These are phyloP conservation scores for Pichia ethanolica DNA, from an alignment of 805 yeast genomes.

Conservation along the genomic window DNA sequence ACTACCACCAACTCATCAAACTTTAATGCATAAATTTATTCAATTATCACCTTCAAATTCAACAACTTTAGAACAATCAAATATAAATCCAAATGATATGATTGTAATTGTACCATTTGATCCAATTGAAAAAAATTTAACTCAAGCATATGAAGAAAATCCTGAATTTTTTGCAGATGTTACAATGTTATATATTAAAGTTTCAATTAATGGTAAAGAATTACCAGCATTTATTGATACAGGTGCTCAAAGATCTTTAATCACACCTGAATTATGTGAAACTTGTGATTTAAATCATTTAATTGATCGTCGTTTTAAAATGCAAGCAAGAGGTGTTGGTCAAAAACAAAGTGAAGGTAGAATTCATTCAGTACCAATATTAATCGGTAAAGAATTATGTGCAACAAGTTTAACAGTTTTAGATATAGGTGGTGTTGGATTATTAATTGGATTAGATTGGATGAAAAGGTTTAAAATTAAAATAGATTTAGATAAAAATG, in stretches of 20 bases:
- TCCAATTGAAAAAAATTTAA: slow-evolving; percentile 33
- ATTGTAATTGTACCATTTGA: slow-evolving; percentile 6
- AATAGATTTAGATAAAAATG: slow-evolving; percentile 63
- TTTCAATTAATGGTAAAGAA: slow-evolving; percentile 70
- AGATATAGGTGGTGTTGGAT: slow-evolving; percentile 57
- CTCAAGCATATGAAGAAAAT: slow-evolving; percentile 73
- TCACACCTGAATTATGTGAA: slow-evolving; percentile 72
- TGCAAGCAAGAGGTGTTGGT: slow-evolving; percentile 91
- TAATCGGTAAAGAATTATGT: slow-evolving; percentile 56
- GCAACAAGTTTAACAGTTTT: slow-evolving; percentile 67
- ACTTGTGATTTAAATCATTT: slow-evolving; percentile 60
- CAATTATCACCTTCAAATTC: slow-evolving; percentile 4
- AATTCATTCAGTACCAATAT: slow-evolving; percentile 82
- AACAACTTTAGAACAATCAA: slow-evolving; percentile 7
- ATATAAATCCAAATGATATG: slow-evolving; percentile 1
- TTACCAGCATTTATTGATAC: slow-evolving; percentile 94
- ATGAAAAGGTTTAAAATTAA: slow-evolving; percentile 78
- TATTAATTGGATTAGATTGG: slow-evolving; percentile 87
- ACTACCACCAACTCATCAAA: slow-evolving; percentile 9
- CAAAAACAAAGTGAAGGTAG: slow-evolving; percentile 69
- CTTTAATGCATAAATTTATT: slow-evolving; percentile 4
- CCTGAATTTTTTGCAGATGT: slow-evolving; percentile 88
- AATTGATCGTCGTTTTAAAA: slow-evolving; percentile 72
- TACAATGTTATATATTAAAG: slow-evolving; percentile 72
- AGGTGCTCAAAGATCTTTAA: slow-evolving; percentile 88